phyloP scores from a whole-genome alignment of 768 basidiomycete genomes.

The Kwoniella sp. region DNA sequence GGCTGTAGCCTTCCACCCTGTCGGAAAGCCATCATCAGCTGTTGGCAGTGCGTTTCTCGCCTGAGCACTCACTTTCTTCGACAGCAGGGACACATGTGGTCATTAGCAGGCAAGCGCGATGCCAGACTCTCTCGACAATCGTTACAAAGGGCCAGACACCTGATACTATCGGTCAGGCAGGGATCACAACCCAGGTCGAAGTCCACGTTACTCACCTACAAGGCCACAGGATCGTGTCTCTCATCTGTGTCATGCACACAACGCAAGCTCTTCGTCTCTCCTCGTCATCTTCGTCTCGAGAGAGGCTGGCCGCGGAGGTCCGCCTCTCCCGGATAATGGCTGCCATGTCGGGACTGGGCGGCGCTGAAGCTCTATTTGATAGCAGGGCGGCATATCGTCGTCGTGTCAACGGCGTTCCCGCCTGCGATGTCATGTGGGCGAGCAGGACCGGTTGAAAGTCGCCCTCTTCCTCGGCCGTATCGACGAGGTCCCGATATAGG shows the following conservation, averaged over 20 bases:
- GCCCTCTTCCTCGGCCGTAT: constrained; percentile 7
- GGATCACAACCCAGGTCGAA: background rate
- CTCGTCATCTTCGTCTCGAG: constrained; percentile 30
- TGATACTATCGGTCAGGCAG: background rate
- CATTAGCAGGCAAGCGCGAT: constrained; percentile 34
- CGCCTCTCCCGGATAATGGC: constrained; percentile 21
- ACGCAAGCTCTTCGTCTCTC: constrained; percentile 37
- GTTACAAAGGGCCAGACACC: constrained; percentile 43
- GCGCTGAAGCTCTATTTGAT: constrained; percentile 10
- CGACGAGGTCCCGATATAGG: constrained; percentile 27
- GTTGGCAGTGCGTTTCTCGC: background rate
- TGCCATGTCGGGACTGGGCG: constrained; percentile 4
- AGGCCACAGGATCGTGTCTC: constrained; percentile 45
- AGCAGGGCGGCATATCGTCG: constrained; percentile 33
- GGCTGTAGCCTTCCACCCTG: constrained; percentile 42
- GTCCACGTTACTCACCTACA: constrained; percentile 21
- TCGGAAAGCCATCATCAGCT: constrained; percentile 3
- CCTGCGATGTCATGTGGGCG: constrained; percentile 36
- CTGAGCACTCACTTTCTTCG: constrained; percentile 25
- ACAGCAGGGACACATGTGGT: constrained; percentile 45
- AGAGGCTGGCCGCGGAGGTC: constrained; percentile 4
- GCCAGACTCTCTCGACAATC: constrained; percentile 43
- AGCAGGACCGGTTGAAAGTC: constrained; percentile 41
- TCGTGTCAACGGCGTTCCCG: constrained; percentile 31
- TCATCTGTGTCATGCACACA: constrained; percentile 40